Base-by-base conservation (phyloP, 768 basidiomycete species). In the Naematelia aurantialba region DNA sequence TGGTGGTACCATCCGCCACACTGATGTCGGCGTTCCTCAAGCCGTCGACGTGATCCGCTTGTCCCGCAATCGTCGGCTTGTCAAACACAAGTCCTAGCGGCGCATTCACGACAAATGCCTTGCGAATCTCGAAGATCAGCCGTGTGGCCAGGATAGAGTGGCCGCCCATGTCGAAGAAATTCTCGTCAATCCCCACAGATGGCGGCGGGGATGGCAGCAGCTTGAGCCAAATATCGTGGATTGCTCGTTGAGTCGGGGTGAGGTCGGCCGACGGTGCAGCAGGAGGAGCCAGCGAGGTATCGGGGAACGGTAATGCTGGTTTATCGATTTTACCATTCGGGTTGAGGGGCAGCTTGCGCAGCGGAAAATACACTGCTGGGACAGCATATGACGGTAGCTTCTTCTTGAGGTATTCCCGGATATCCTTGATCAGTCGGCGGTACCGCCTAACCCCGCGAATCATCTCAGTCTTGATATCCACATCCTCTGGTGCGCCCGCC, bases 241-340 rank as follows among this genome's bases (percentile, higher is more conserved):
- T 83, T 1, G 83, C 85, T 67, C 85, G 80, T 78, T 93, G 89
- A 0, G 91, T 94, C 0, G 88, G 79, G 17, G 81, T 85, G 30
- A 82, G 79, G 22, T 78, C 77, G 45, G 79, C 79, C 0, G 83
- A 78, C 42, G 83, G 81, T 44, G 81, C 77, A n/a, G 70, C 62
- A 1, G 73, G 79, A 0, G 77, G 73, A 30, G 76, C 74, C 60
- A 89, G 85, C 3, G 86, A 89, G 0, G 96, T 98, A 77, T 99
- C 96, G 5, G 96, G 96, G 86, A 98, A 99, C 11, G 96, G 96
- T 47, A 99, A 84, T 0, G 90, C 89, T 0, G 96, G 94, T 74
- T 98, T 99, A 81, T 99, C 96, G 75, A 99, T 87, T 79, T 99
- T 99, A 62, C 96, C 96, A 75, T 98, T 99, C 5, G 96, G 96